Conservation (phyloP, 1,284 basidiomycete species). For the Afroboletus lepidellus region DNA sequence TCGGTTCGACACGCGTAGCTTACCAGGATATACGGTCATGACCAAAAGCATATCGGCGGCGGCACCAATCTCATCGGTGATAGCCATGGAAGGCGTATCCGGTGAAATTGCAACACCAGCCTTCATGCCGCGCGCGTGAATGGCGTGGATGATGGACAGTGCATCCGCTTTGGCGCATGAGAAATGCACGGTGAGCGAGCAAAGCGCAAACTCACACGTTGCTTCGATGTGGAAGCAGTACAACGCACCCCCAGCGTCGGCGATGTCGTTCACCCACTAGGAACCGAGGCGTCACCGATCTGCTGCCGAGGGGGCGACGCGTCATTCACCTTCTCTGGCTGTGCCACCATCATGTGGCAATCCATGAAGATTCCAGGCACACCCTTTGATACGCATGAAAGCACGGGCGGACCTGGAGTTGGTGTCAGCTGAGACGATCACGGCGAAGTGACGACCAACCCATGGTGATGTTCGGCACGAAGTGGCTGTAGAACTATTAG, state of each 20-base stretch:
- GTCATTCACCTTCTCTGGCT: conserved; percentile 79
- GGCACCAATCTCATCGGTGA: conserved; percentile 79
- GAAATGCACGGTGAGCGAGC: conserved; percentile 3
- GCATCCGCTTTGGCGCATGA: conserved; percentile 58
- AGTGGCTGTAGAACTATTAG: conserved; percentile 63
- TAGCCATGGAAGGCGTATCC: conserved; percentile 81
- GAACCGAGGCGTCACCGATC: conserved; percentile 1
- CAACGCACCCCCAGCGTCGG: conserved; percentile 89
- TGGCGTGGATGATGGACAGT: conserved; percentile 70
- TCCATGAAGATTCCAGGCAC: conserved; percentile 99
- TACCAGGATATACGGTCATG: conserved; percentile 95
- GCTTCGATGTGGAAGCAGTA: conserved; percentile 99
- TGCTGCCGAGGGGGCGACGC: neutral
- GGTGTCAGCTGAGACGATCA: conserved; percentile 8
- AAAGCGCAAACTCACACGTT: conserved; percentile 57
- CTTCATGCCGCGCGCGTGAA: conserved; percentile 79
- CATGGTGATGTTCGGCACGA: conserved; percentile 98
- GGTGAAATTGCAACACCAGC: conserved; percentile 95
- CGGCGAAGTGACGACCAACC: conserved; percentile 46
- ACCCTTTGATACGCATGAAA: conserved; percentile 85
- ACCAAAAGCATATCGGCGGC: conserved; percentile 92
- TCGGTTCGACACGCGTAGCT: conserved; percentile 1
- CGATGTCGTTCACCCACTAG: conserved; percentile 96
- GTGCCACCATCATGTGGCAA: conserved; percentile 99
- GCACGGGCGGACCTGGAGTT: conserved; percentile 78